phyloP scores from a whole-genome alignment of 2,329 filamentous ascomycete species.

The Fusarium coicis region DNA sequence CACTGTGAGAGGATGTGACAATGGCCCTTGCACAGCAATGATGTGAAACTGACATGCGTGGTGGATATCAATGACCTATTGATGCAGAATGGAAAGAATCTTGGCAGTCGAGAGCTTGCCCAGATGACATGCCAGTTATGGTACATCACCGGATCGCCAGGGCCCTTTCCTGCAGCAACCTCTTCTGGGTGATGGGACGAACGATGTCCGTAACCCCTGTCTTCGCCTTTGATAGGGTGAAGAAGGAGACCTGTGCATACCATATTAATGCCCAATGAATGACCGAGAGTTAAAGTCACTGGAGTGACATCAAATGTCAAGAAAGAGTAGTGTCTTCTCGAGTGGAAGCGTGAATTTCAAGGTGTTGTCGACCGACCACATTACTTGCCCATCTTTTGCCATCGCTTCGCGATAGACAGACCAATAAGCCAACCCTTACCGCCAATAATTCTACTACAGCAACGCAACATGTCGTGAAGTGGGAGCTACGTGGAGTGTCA shows the following conservation, averaged over 20 bases:
- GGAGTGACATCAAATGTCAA: background rate
- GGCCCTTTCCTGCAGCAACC: background rate
- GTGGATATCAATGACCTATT: background rate
- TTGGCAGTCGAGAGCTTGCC: background rate
- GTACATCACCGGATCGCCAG: background rate
- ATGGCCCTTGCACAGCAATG: background rate
- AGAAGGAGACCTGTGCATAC: background rate
- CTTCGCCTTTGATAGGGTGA: background rate
- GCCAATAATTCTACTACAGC: too few relatives aligned
- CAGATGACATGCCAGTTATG: background rate
- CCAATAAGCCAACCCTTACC: background rate
- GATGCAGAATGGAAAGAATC: background rate
- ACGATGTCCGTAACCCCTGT: too few relatives aligned
- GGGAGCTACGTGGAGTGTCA: background rate
- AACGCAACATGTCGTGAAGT: background rate
- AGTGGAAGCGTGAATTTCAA: rapidly evolving
- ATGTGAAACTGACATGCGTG: background rate
- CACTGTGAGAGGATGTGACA: background rate
- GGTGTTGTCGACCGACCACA: background rate
- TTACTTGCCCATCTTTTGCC: background rate
- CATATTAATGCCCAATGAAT: background rate
- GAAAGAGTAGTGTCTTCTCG: background rate
- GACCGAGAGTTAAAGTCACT: too few relatives aligned
- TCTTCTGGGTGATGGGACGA: background rate
- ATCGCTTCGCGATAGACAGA: background rate